Base-by-base conservation (phyloP, 192 early-diverging fungal genomes). In the Coemansia asiatica region DNA sequence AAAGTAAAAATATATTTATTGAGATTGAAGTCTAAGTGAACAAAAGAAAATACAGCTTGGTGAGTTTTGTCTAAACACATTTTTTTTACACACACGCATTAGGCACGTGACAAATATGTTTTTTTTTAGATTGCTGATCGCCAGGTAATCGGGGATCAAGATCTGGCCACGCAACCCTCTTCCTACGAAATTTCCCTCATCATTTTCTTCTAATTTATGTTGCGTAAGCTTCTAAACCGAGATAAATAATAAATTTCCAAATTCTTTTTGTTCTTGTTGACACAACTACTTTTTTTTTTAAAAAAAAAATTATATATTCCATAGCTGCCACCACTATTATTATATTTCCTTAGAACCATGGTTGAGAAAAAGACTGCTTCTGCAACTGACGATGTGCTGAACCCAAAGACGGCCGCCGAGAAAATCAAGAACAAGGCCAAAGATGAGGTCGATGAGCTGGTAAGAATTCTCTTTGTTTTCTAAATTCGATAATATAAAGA, bases 401-500 rank as follows among this genome's bases (percentile, higher is more conserved):
- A 73, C 61, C 67, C 82, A 33, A 84, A 73, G 66, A 80, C 74
- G 0, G 74, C 74, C 22, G 60, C 77, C 13, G 74, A 84, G 50
- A 76, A 79, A 53, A 61, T 77, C 63, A 75, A 83, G 63, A 80
- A 83, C 59, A 83, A 83, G 36, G 69, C 70, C 66, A 84, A 84
- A 71, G 70, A 80, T 38, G 71, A 79, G 67, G 56, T 63, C 71
- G 82, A 84, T 58, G 82, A 84, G 69, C 56, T 80, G 73, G 81
- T 79, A 79, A 79, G 75, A 35, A 36, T 63, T 56, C 40, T 54
- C 25, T 38, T 46, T 23, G n/a, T n/a, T n/a, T n/a, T n/a, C n/a
- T n/a, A n/a, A n/a, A n/a, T n/a, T n/a, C n/a, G n/a, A n/a, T n/a
- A n/a, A n/a, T n/a, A n/a, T n/a, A n/a, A n/a, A n/a, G n/a, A n/a